phyloP scores from a whole-genome alignment of 306 rosid species.

The Inga laurina region DNA sequence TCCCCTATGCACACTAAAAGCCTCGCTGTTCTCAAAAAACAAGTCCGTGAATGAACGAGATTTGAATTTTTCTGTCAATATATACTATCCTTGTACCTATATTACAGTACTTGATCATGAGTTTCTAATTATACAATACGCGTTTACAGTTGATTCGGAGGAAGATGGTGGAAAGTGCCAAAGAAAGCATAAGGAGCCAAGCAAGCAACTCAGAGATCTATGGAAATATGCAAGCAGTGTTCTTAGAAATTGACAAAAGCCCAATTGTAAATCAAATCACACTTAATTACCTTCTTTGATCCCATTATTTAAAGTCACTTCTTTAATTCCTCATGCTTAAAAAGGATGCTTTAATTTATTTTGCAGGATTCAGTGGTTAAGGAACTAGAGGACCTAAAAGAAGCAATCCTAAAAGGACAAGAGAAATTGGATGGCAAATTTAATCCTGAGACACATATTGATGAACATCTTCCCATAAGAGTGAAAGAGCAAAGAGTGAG shows the following conservation, averaged over 20 bases:
- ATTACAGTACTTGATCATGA: no score
- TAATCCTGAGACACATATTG: slow-evolving; percentile 84
- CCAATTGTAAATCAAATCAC: slow-evolving; percentile 39
- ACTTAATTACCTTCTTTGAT: no score
- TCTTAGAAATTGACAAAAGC: slow-evolving; percentile 71
- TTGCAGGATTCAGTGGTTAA: slow-evolving; percentile 57
- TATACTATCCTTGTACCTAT: no score
- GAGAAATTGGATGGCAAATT: slow-evolving; percentile 39
- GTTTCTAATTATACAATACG: background rate
- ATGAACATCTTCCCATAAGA: slow-evolving; percentile 68
- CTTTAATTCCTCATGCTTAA: background rate
- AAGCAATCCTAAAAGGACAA: slow-evolving; percentile 61
- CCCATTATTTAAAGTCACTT: no score
- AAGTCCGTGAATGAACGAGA: slow-evolving; percentile 35
- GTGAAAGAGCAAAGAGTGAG: slow-evolving; percentile 93
- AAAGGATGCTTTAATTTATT: background rate
- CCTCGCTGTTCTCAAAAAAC: slow-evolving; percentile 80
- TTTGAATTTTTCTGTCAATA: no score
- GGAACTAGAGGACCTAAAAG: slow-evolving; percentile 77
- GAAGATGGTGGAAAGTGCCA: slow-evolving; percentile 82
- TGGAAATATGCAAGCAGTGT: slow-evolving; percentile 80
- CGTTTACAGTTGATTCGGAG: slow-evolving; percentile 58
- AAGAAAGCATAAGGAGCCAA: slow-evolving; percentile 69
- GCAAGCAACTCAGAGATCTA: slow-evolving; percentile 79
- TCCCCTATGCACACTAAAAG: slow-evolving; percentile 98